Base-by-base conservation (phyloP, 2,329 filamentous ascomycete genomes). In the Pseudonectria buxi region DNA sequence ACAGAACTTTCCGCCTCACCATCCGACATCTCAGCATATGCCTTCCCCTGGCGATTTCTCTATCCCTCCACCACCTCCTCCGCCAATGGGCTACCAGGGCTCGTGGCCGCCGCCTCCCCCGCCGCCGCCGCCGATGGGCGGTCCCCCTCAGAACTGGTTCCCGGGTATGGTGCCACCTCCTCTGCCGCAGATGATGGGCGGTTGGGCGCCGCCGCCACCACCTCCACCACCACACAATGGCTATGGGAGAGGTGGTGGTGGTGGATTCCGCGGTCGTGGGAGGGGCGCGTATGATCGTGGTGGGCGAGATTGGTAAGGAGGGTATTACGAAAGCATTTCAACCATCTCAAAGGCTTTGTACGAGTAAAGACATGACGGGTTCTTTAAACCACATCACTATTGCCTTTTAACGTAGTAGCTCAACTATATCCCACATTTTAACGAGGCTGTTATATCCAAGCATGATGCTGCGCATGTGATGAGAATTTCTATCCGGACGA, bases 61-160 rank as follows among this genome's bases (percentile, higher is more conserved):
- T 4, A 45, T 53, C 6, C 57, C 57, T 2, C 18, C 18, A 6
- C 61, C 18, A 6, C 61, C 61, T 4, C 64, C 59, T 6, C 62
- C 57, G 0, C 62, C 63, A 9, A 46, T 47, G 11, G 62, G 62
- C 5, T 68, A 63, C 33, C 55, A 58, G 32, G 65, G 64, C 3
- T 56, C 58, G 10, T 70, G 67, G 65, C 65, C 60, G 4, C 61
- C 62, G 7, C 62, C 64, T 6, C 57, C 55, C 2, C 57, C 56
- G 0, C 59, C 56, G 1, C 54, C 55, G n/a, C 56, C 50, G 28
- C 52, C 47, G 14, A 41, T 52, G 42, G 33, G 40, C 6, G 41
- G 37, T 15, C 33, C 34, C 35, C 36, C 47, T 22, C 43, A 48
- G 34, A 45, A 36, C 30, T 61, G 57, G 58, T 53, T 48, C 7